Percentiles rank a stretch among this genome's conserved stretches.
These are phyloP conservation scores for Margaritispora aquatica DNA, from an alignment of 495 filamentous ascomycete genomes.

Conservation along the genomic window DNA sequence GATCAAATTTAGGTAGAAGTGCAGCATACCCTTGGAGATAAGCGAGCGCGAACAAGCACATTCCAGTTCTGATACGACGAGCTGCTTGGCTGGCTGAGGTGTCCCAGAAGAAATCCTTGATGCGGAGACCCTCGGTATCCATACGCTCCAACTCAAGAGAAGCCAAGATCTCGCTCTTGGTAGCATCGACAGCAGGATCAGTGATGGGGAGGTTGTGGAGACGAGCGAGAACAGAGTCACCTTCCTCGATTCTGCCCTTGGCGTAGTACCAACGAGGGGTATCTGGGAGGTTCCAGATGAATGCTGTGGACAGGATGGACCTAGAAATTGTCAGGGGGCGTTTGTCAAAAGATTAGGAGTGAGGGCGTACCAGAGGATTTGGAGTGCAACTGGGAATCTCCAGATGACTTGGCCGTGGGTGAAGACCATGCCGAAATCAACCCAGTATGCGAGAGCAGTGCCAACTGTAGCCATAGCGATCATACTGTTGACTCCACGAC, in stretches of 20 bases:
- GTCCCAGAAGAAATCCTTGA: background rate
- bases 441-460: conserved; percentile 12
- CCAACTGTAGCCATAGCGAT: background rate
- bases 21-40: background rate
- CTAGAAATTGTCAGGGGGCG: background rate
- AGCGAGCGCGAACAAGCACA: background rate
- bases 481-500: background rate
- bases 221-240: conserved; percentile 30
- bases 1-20: background rate
- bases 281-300: conserved; percentile 35
- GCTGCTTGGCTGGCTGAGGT: conserved; percentile 12
- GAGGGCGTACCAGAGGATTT: conserved; percentile 29
- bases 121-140: conserved; percentile 1
- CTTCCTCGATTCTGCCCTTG: conserved; percentile 34
- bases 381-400: conserved; percentile 34
- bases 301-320: background rate
- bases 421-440: conserved; percentile 26
- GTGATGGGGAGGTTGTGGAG: conserved; percentile 29
- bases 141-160: conserved; percentile 32
- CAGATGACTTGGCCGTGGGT: conserved; percentile 26
- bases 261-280: conserved; percentile 43
- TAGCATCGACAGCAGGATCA: conserved; percentile 23
- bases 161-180: conserved; percentile 31
- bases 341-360: too few relatives aligned
- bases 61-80: conserved; percentile 4